Base-by-base conservation (phyloP, 306 rosid species). In the Aeschynomene evenia region DNA sequence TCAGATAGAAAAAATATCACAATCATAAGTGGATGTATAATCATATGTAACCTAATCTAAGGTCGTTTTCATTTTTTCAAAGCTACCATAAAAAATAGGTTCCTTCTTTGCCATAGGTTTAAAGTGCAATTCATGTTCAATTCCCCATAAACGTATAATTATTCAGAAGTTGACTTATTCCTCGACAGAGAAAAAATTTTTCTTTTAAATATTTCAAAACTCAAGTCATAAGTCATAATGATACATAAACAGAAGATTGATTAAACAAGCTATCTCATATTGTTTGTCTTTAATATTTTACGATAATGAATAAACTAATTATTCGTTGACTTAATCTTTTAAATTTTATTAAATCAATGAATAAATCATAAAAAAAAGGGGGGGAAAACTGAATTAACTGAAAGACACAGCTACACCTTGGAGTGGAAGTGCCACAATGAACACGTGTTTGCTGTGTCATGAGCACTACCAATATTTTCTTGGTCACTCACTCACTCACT, bases 371-470 rank as follows among this genome's bases (percentile, higher is more conserved):
- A n/a, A n/a, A n/a, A n/a, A n/a, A n/a, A n/a, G 9, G 1, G 24
- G 5, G 7, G 24, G 46, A 68, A 69, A 60, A n/a, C 77, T 13
- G 73, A 77, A 72, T 49, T 78, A 83, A 72, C 74, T 59, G 71
- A 68, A 78, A 76, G 72, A 51, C 29, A 63, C 31, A 63, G 60
- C 5, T 29, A 33, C 36, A 66, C 26, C 62, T 79, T 58, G 18
- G 33, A 55, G 24, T 31, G 63, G 18, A 46, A 78, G 43, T 51
- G 61, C 39, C 71, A 51, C 24, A 52, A 60, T 56, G 40, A 16
- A 68, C 80, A 64, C 77, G 74, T 70, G 76, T 56, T 64, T 65
- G 69, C 60, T 63, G 48, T 23, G 68, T 79, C 77, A 45, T 14
- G 19, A 77, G 68, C 79, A 63, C 66, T 52, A 52, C 28, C 57